A percentile compares a stretch with the other conserved stretches of the same genome.
Evolutionary conservation across 1,139 yeast species (phyloP).

Genomic region (Blastobotrys capitulatus): DNA sequence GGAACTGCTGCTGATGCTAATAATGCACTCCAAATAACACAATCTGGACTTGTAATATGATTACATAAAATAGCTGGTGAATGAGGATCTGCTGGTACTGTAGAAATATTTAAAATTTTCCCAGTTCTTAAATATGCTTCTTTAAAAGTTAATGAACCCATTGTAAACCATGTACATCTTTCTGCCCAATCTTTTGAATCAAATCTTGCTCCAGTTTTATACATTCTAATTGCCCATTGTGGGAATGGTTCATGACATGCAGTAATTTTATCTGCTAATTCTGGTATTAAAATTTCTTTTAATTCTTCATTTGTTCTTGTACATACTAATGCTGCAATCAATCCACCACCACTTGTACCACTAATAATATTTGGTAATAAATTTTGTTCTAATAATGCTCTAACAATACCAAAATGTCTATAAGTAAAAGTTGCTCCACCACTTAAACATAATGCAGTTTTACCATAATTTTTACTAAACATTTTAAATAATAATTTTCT

Average conservation of each 20-base stretch:
- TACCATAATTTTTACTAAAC: constrained; percentile 62
- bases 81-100: constrained; percentile 79
- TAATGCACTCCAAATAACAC: constrained; percentile 76
- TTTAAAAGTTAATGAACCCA: constrained; percentile 65
- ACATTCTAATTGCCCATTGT: constrained; percentile 55
- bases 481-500: constrained; percentile 55
- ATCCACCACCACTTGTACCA: constrained; percentile 81
- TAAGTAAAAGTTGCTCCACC: constrained; percentile 82
- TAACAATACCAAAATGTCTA: constrained; percentile 71
- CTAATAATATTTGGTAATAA: constrained; percentile 63
- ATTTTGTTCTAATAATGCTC: constrained; percentile 63
- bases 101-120: constrained; percentile 61
- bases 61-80: constrained; percentile 78
- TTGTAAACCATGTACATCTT: constrained; percentile 62
- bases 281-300: constrained; percentile 50
- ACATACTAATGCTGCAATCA: constrained; percentile 70
- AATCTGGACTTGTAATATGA: constrained; percentile 70
- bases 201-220: constrained; percentile 73
- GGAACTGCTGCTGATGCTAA: constrained; percentile 82
- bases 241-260: constrained; percentile 66
- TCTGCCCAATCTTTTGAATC: constrained; percentile 73
- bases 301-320: constrained; percentile 68
- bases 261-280: constrained; percentile 58
- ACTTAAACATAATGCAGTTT: constrained; percentile 64
- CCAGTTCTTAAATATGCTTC: constrained; percentile 70